These are phyloP conservation scores for Ascochyta pisi DNA, from an alignment of 2,329 filamentous ascomycete genomes.

Conservation along the genomic window DNA sequence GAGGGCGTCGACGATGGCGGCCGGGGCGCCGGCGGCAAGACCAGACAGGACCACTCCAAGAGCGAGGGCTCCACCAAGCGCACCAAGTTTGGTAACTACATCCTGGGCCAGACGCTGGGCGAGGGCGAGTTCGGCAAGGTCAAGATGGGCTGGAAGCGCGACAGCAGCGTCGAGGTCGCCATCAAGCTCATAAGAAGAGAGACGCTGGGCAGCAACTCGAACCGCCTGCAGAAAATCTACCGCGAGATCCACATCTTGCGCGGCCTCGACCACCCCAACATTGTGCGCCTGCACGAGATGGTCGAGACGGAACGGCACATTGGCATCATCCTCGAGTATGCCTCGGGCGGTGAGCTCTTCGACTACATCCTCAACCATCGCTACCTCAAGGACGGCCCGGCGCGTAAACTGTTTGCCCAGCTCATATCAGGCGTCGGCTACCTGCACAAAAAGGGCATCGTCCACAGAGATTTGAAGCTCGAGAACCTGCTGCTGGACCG, in stretches of 20 bases:
- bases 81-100: conserved; percentile 93
- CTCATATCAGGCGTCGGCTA: conserved; percentile 96
- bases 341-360: conserved; percentile 95
- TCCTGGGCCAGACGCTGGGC: conserved; percentile 92
- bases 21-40: conserved; percentile 51
- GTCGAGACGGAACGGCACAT: conserved; percentile 97
- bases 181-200: conserved; percentile 98
- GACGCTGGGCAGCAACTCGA: conserved; percentile 84
- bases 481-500: conserved; percentile 95
- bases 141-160: conserved; percentile 97
- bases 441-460: conserved; percentile 97
- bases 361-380: conserved; percentile 98
- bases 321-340: conserved; percentile 97
- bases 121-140: conserved; percentile 99
- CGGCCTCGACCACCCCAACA: conserved; percentile 91
- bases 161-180: conserved; percentile 89
- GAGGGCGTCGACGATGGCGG: conserved; percentile 59
- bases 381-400: conserved; percentile 92
- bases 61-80: conserved; percentile 67
- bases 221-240: conserved; percentile 92
- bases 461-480: conserved; percentile 94
- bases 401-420: conserved; percentile 90
- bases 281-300: conserved; percentile 97
- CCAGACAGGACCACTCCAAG: conserved; percentile 66
- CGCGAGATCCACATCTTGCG: conserved; percentile 92